Base-by-base conservation (phyloP, 371 early-diverging fungal genomes). In the Nematocida homosporus region DNA sequence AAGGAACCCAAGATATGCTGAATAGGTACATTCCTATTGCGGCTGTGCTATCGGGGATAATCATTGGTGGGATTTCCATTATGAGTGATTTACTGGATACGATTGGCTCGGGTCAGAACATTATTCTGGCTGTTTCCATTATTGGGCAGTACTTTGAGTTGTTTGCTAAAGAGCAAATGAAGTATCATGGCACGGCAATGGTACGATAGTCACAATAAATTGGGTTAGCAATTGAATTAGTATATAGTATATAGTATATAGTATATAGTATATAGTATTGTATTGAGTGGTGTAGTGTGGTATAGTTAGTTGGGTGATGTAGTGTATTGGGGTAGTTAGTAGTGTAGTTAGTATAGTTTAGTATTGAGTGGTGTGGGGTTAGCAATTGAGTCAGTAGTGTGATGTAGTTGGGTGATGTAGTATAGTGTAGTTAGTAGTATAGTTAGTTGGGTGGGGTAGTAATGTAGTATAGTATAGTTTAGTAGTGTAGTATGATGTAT, bases 81-180 rank as follows among this genome's bases (percentile, higher is more conserved):
- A 83, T 90, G 66, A 94, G 95, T 54, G 95, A 98, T 86, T 87
- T 98, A 78, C 56, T 85, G 52, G 87, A 87, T 59, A 88, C 88
- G 30, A 87, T 97, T 85, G 99, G 99, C 37, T 92, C 94, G 50
- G 99, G 99, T 40, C 94, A 96, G 41, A 98, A 98, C 88, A 97
- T 99, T 77, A 87, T 99, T 83, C 84, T 99, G 68, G 92, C 94
- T 64, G 97, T 95, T 35, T 95, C 95, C 56, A 96, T 96, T 79
- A 94, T 99, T 82, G 95, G 95, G 88, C 94, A 97, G 82, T 84
- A 83, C 66, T 80, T 77, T 51, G 84, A 83, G 59, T 34, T 83
- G 29, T 81, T 83, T 59, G 78, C 80, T 27, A 85, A 83, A 51
- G 84, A 84, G 54, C 56, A 72, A 35, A 77, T 94, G 56, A 72